phyloP scores from a whole-genome alignment of 2,329 filamentous ascomycete species.

The Trichoderma sp. region DNA sequence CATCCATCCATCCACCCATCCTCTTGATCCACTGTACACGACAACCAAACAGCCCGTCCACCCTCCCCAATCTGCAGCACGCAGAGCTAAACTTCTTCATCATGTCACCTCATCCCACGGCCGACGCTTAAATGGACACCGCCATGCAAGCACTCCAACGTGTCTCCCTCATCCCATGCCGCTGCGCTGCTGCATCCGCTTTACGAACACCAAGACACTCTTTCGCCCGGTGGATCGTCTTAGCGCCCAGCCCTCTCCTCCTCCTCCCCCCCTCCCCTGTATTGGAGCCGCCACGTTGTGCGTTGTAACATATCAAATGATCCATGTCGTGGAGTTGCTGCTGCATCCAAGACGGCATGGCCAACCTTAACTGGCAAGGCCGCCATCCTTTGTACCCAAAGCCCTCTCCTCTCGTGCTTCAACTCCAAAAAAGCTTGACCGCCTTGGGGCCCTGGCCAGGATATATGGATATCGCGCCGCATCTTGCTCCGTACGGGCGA shows the following conservation, averaged over 20 bases:
- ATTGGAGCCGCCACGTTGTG: constrained; percentile 19
- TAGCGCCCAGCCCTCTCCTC: constrained; percentile 18
- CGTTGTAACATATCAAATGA: constrained; percentile 11
- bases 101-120: neutral
- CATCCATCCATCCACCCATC: neutral
- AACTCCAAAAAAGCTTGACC: neutral
- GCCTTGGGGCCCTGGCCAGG: neutral
- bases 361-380: neutral
- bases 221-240: constrained; percentile 11
- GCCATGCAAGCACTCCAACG: constrained; percentile 17
- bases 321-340: constrained; percentile 2
- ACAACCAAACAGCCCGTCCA: neutral
- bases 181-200: constrained; percentile 13
- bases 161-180: constrained; percentile 1
- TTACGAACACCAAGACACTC: constrained; percentile 8
- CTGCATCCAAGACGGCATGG: neutral
- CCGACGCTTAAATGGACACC: neutral
- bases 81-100: neutral
- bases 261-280: too few species aligned
- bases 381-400: neutral
- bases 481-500: neutral
- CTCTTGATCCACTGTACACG: neutral
- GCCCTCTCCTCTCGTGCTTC: neutral
- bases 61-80: too few species aligned
- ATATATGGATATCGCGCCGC: neutral